A percentile compares a stretch with the other conserved stretches of the same genome.
These are phyloP conservation scores for Roridomyces roridus DNA, from an alignment of 768 basidiomycete species.

Conservation along the genomic window DNA sequence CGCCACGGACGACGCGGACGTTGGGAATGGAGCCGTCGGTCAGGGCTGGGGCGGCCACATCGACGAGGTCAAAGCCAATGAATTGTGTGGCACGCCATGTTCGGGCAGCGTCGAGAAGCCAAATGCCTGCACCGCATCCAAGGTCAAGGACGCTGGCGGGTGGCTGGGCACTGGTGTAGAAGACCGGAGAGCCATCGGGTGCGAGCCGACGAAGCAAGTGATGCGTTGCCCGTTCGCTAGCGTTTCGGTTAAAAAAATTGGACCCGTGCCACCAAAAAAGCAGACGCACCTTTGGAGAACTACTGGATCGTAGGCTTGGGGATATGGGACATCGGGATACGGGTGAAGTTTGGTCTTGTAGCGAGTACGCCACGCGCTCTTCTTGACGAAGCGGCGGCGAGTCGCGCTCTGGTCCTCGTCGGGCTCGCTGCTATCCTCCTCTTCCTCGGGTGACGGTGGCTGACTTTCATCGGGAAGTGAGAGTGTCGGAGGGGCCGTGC, in stretches of 20 bases:
- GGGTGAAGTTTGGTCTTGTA: constrained; percentile 61
- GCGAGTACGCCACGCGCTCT: constrained; percentile 46
- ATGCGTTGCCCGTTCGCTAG: constrained; percentile 67
- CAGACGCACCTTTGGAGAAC: constrained; percentile 62
- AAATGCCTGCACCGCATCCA: constrained; percentile 76
- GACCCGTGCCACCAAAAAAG: constrained; percentile 7
- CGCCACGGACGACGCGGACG: constrained; percentile 61
- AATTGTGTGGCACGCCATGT: constrained; percentile 67
- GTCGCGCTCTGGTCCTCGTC: background rate
- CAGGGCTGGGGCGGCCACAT: constrained; percentile 46
- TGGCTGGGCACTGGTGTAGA: constrained; percentile 54
- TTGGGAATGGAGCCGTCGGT: constrained; percentile 25
- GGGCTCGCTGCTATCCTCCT: constrained; percentile 26
- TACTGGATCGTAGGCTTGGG: constrained; percentile 68
- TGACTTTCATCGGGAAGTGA: constrained; percentile 16
- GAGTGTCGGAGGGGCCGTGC: background rate
- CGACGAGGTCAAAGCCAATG: constrained; percentile 71
- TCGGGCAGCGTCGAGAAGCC: constrained; percentile 67
- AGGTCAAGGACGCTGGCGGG: constrained; percentile 71
- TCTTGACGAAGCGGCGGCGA: constrained; percentile 32
- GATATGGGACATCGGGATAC: constrained; percentile 61
- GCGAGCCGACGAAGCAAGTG: constrained; percentile 62
- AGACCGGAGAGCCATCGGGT: constrained; percentile 60
- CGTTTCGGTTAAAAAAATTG: constrained; percentile 1
- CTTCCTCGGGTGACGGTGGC: constrained; percentile 6